Evolutionary conservation across 495 filamentous ascomycete genomes (phyloP), one percentile per base, ranked within the genome.

Genomic region (Paragyromitra xinjiangensis): DNA sequence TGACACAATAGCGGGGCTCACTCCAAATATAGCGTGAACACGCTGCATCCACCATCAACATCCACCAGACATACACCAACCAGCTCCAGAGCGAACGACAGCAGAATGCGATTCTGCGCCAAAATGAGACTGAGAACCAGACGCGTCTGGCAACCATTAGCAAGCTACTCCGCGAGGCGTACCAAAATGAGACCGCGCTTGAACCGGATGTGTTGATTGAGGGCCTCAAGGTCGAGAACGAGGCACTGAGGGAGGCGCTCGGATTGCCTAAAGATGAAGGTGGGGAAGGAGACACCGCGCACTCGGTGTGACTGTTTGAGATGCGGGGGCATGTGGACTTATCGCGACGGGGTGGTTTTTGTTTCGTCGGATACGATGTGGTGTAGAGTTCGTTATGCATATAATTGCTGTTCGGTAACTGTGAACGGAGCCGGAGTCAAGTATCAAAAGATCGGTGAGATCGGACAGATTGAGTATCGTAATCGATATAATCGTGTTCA

Each of bases 1-100:
- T 69, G 50, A 65, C 39, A 26, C 26, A 26, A 39, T 61, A 61
- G 56, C 58, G 24, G 24, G 40, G 37, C 24, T 34, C 34, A 3
- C 59, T 55, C 73, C 42, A 76, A 76, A 62, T 69, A 82, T 62
- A 82, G 81, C 81, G 79, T 40, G 81, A 82, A 69, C 81, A 82
- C 64, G 82, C 81, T 19, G 70, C 79, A 24, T 80, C 81, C 12
- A 82, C 81, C 29, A 82, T 82, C 61, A 82, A 82, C 42, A 82
- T 82, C 67, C 81, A 82, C 53, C 77, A 81, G 40, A 77, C 81
- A 29, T 82, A 82, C 59, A 82, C 81, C 9, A 82, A 82, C 62
- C 81, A 82, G 67, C 78, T 82, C 34, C 66, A 75, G 48, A 61
- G 51, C 7, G 81, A 82, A 59, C 73, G 81, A 12, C 68, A 78